phyloP scores from a whole-genome alignment of 2,329 filamentous ascomycete genomes.

The Scedosporium dehoogii region DNA sequence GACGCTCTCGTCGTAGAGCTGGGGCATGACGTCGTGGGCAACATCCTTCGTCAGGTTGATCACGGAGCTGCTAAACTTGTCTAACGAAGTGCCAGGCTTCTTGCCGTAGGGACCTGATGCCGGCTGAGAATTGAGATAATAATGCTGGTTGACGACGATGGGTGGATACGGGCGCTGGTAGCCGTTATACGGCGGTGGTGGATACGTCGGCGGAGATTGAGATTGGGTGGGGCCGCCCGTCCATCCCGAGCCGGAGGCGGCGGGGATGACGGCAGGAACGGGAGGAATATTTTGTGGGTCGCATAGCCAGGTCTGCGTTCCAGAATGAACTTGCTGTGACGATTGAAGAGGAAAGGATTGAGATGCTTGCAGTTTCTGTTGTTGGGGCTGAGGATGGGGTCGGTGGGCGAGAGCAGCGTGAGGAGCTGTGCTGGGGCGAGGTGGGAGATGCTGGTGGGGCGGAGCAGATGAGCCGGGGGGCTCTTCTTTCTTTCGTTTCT shows the following conservation, averaged over 20 bases:
- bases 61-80: constrained; percentile 1
- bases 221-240: constrained; percentile 8
- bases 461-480: constrained; percentile 12
- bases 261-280: constrained; percentile 8
- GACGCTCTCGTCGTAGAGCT: constrained; percentile 4
- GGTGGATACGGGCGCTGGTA: constrained; percentile 19
- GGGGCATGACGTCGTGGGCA: background rate
- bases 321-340: constrained; percentile 1
- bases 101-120: background rate
- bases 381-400: constrained; percentile 1
- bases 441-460: constrained; percentile 6
- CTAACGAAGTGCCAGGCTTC: background rate
- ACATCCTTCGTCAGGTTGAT: constrained; percentile 2
- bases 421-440: constrained; percentile 2
- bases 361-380: constrained; percentile 6
- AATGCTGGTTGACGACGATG: constrained; percentile 42
- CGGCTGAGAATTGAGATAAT: constrained; percentile 25
- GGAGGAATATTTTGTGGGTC: constrained; percentile 5
- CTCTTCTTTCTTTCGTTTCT: constrained; percentile 14
- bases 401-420: constrained; percentile 1
- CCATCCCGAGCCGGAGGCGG: constrained; percentile 15
- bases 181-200: background rate
- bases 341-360: constrained; percentile 2
- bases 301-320: constrained; percentile 8
- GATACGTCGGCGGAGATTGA: constrained; percentile 4